Percentiles rank a stretch among this genome's conserved stretches.
Evolutionary conservation across 345 rosid genomes (phyloP).

Genomic region (Jatropha curcas): DNA sequence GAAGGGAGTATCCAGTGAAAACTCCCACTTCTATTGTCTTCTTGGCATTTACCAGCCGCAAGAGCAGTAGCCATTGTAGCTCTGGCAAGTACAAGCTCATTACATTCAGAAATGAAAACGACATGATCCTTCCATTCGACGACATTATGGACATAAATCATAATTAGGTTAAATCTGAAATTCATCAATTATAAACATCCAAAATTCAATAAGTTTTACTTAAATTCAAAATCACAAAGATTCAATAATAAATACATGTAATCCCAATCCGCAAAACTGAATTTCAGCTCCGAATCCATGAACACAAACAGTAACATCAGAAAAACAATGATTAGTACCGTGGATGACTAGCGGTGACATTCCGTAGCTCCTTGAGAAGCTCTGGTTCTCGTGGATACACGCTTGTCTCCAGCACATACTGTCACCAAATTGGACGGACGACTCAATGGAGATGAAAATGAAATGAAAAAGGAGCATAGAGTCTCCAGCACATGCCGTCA

Average conservation of each 20-base stretch:
- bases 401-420: constrained; percentile 68
- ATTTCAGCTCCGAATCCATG: no score
- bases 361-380: constrained; percentile 63
- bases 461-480: background rate
- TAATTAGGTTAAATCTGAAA: no score
- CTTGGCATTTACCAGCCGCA: constrained; percentile 57
- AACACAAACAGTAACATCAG: no score
- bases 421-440: constrained; percentile 10
- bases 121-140: no score
- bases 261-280: no score
- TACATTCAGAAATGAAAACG: background rate
- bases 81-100: constrained; percentile 20
- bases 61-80: constrained; percentile 50
- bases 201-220: no score
- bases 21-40: constrained; percentile 73
- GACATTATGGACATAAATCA: no score
- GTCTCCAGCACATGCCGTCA: constrained; percentile 65
- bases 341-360: constrained; percentile 54
- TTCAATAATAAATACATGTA: no score
- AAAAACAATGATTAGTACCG: constrained; percentile 11
- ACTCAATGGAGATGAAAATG: no score
- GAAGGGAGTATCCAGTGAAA: constrained; percentile 86
- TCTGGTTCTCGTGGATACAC: constrained; percentile 72
- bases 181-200: no score
- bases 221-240: no score